Evolutionary conservation across 371 early-diverging fungal species (phyloP), one percentile per base, ranked within the genome.

Genomic region (Dichotomocladium elegans): DNA sequence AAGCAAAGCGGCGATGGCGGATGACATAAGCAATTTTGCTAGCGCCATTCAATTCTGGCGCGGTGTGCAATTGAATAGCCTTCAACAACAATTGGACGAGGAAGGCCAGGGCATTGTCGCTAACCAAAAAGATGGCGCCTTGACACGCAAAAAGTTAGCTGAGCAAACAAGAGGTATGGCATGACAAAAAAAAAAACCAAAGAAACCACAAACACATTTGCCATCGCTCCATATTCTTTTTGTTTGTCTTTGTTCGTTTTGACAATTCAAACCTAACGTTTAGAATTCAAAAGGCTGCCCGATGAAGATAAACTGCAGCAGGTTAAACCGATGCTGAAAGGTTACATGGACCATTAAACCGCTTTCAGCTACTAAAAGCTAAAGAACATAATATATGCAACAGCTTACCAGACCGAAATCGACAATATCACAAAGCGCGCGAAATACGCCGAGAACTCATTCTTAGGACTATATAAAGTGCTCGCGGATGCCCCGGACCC

Each of bases 401-500:
- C 47, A 77, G 92, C 85, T 3, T 95, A 94, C 69, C 95, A 95
- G 61, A 61, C 76, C 51, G 96, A 96, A 64, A 96, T 96, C 51
- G 96, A 96, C 60, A 74, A 73, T 37, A 79, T 96, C 50, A 92
- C 93, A 6, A 86, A 85, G 53, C 74, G 93, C 41, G 87, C 89
- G 34, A 94, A 93, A 66, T 80, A 71, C 42, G 83, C 92, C n/a
- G 92, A 95, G 53, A 86, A 82, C 46, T 81, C 85, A 10, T 93
- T 94, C 60, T 66, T 95, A 42, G 77, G 79, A 26, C 66, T 94
- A 14, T 94, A 92, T 72, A 88, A 90, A 54, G 55, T 82, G 11
- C 68, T 94, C 7, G 85, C 87, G 6, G 90, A 92, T 37, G 90
- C 90, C 9, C 93, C 96, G 1, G 93, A 95, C 67, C 96, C 95